These are phyloP conservation scores for Rachicladosporium sp. DNA, from an alignment of 2,329 filamentous ascomycete genomes.

Conservation along the genomic window DNA sequence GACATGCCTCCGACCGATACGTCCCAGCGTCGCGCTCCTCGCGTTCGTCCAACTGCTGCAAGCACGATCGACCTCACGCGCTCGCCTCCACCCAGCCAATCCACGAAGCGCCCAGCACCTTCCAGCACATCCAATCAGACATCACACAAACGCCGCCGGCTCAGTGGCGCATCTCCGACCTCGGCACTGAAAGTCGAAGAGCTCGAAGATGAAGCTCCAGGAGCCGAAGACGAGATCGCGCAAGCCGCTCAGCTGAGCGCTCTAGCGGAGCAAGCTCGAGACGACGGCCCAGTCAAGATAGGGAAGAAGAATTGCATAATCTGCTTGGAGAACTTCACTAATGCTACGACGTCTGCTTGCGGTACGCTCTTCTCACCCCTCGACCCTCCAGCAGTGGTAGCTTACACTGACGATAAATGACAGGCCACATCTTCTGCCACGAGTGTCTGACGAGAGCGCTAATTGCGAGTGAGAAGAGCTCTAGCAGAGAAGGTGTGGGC, in stretches of 20 bases:
- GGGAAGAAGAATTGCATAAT: constrained; percentile 47
- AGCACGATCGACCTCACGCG: no score
- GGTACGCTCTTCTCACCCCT: constrained; percentile 26
- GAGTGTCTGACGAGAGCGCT: constrained; percentile 49
- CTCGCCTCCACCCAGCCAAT: no score
- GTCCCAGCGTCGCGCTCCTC: no score
- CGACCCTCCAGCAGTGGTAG: background rate
- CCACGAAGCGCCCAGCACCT: no score
- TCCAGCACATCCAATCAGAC: no score
- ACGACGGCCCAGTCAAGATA: constrained; percentile 21
- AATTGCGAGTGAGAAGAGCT: constrained; percentile 41
- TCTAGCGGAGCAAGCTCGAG: constrained; percentile 14
- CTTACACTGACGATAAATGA: constrained; percentile 2
- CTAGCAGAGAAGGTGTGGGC: constrained; percentile 27
- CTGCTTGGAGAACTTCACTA: constrained; percentile 49
- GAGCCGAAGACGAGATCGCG: constrained; percentile 24
- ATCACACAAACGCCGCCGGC: no score
- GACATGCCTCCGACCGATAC: no score
- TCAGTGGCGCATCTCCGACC: no score
- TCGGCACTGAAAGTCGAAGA: constrained; percentile 2
- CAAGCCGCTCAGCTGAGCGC: constrained; percentile 16
- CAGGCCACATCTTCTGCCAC: constrained; percentile 53
- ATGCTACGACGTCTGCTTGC: constrained; percentile 48
- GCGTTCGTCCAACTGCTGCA: no score
- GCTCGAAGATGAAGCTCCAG: constrained; percentile 8